phyloP scores from a whole-genome alignment of 108 stramenopile genomes.

The Fragilariopsis cylindrus region DNA sequence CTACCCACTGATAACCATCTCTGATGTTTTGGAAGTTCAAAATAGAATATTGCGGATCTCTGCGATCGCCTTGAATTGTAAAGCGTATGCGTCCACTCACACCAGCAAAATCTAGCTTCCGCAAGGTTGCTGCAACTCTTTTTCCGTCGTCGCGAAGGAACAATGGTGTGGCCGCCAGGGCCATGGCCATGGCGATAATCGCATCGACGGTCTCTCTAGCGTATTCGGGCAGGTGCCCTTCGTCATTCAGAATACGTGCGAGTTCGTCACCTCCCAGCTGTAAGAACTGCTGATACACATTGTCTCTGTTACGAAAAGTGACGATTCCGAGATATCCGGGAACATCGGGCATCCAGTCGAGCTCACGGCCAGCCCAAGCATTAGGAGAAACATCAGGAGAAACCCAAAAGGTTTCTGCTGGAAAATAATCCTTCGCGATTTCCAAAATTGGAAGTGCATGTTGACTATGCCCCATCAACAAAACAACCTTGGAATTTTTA shows the following conservation, averaged over 20 bases:
- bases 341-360: not conserved
- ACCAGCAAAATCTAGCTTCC: conserved; percentile 6
- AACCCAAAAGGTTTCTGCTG: conserved; percentile 24
- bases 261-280: not conserved
- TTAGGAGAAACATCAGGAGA: conserved; percentile 10
- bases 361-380: not conserved
- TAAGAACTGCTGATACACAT: not conserved
- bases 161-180: not conserved
- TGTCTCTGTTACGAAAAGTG: not conserved
- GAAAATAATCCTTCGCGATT: conserved; percentile 15
- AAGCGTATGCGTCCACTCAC: conserved; percentile 18
- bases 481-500: conserved; percentile 19
- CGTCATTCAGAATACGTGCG: too few species aligned
- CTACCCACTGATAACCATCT: not conserved
- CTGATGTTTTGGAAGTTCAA: not conserved
- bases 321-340: not conserved
- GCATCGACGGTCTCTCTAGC: conserved; percentile 20
- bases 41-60: conserved; percentile 16
- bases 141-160: conserved; percentile 2
- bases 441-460: conserved; percentile 21
- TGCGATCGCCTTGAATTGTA: conserved; percentile 12
- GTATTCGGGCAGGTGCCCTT: conserved; percentile 3
- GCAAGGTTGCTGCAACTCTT: not conserved
- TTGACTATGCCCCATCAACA: conserved; percentile 18
- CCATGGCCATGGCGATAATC: conserved; percentile 13